Evolutionary conservation across 768 basidiomycete species (phyloP), one percentile per base, ranked within the genome.

Genomic region (Russula dissimulans): DNA sequence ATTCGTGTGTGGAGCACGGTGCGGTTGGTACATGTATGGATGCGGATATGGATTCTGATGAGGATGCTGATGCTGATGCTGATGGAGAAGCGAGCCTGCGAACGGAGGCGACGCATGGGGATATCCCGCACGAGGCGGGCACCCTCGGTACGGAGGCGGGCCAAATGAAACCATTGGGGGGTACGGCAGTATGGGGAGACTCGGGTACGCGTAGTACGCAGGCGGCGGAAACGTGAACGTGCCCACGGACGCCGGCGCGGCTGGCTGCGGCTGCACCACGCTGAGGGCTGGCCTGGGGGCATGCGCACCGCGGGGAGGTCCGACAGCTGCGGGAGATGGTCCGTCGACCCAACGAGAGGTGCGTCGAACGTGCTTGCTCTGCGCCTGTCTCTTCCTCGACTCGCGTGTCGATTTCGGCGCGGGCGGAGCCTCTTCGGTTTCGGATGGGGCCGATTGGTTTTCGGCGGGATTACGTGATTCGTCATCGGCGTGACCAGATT

Each of bases 151-250:
- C 41, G 53, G 47, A 6, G 54, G 53, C 48, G 26, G 53, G 10
- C 56, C 63, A 6, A 57, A 47, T 18, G 56, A 9, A 31, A 31
- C 18, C 39, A 41, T 39, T 4, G 54, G 54, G 34, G 51, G 46
- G 17, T 53, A 63, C 17, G 17, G 57, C 3, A 58, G 51, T 14
- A 48, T 42, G 12, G 57, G 46, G 14, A 12, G 43, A 32, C 22
- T 18, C 3, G 46, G 61, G 56, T 48, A 48, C 45, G 55, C 22
- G 39, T 56, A 56, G 31, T 53, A 54, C 34, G 57, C n/a, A 5
- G 62, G 64, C 17, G 64, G 64, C 18, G 64, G 64, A 52, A 64
- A 65, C 4, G 59, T 65, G 62, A 65, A 65, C 15, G 57, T 58
- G 44, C 64, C 64, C 12, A 64, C 62, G 1, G 56, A 43, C 3